phyloP scores from a whole-genome alignment of 148 eudicot genomes.

The Cornus controversa region DNA sequence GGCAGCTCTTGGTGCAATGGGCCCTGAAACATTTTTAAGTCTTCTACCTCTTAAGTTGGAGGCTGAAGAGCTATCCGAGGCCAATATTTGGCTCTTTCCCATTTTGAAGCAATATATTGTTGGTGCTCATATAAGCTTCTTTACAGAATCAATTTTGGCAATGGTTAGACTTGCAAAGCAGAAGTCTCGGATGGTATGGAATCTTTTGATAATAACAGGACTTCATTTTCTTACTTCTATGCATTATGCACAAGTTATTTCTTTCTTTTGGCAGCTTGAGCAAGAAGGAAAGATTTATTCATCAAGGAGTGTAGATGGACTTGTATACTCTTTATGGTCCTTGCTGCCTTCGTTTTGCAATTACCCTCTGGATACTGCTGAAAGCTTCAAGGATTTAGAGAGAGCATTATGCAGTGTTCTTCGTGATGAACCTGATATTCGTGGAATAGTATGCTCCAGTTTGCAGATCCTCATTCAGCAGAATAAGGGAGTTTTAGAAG shows the following conservation, averaged over 20 bases:
- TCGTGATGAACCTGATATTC: conserved; percentile 66
- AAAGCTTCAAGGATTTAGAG: conserved; percentile 66
- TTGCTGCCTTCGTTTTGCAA: conserved; percentile 93
- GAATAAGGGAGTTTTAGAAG: conserved; percentile 64
- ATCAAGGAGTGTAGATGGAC: conserved; percentile 70
- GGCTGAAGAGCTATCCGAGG: conserved; percentile 58
- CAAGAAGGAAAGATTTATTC: conserved; percentile 62
- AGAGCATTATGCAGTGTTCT: conserved; percentile 47
- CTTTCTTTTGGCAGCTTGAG: conserved; percentile 60
- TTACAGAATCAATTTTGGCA: conserved; percentile 58
- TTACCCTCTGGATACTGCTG: conserved; percentile 74
- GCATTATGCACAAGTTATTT: conserved; percentile 8
- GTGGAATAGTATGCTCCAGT: conserved; percentile 78
- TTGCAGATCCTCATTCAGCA: conserved; percentile 86
- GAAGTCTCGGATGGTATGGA: conserved; percentile 68
- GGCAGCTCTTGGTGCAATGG: conserved; percentile 87
- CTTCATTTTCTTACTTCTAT: neutral
- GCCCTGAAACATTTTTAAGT: conserved; percentile 80
- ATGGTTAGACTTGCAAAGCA: conserved; percentile 45
- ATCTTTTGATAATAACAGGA: neutral
- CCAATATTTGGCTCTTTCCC: conserved; percentile 85
- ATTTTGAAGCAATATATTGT: conserved; percentile 76
- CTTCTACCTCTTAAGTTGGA: conserved; percentile 77
- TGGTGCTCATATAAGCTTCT: conserved; percentile 76
- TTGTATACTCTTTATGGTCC: conserved; percentile 82